These are phyloP conservation scores for Penicillium freii DNA, from an alignment of 2,329 filamentous ascomycete genomes.

Conservation along the genomic window DNA sequence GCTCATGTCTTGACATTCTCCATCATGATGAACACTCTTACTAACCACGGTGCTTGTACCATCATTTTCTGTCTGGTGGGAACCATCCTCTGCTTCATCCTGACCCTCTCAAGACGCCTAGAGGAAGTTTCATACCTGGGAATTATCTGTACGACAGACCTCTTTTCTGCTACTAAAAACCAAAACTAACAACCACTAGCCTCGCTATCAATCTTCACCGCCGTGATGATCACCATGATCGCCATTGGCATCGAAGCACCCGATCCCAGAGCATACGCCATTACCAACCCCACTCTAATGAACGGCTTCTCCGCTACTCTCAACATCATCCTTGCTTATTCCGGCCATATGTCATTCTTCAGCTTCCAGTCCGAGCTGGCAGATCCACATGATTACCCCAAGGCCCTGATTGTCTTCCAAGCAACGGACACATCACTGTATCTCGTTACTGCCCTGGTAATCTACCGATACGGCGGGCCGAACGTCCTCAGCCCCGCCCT, in stretches of 20 bases:
- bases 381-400: conserved; percentile 58
- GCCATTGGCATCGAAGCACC: conserved; percentile 55
- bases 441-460: conserved; percentile 63
- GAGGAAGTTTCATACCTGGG: conserved; percentile 47
- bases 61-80: conserved; percentile 61
- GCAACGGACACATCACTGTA: conserved; percentile 60
- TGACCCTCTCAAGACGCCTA: conserved; percentile 61
- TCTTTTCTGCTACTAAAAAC: not conserved
- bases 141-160: not conserved
- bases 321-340: not conserved
- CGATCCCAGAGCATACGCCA: not conserved
- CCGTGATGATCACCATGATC: conserved; percentile 65
- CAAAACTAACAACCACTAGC: conserved; percentile 35
- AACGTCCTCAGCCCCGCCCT: conserved; percentile 66
- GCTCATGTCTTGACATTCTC: conserved; percentile 68
- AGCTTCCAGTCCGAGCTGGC: conserved; percentile 64
- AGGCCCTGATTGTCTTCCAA: conserved; percentile 63
- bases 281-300: not conserved
- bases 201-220: conserved; percentile 62
- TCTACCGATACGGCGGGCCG: conserved; percentile 65
- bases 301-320: not conserved
- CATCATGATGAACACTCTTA: conserved; percentile 65
- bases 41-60: conserved; percentile 60
- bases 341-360: conserved; percentile 62
- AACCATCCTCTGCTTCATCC: conserved; percentile 56